Conservation (phyloP, 164 flowering plant species). For the Kalanchoe fedtschenkoi region DNA sequence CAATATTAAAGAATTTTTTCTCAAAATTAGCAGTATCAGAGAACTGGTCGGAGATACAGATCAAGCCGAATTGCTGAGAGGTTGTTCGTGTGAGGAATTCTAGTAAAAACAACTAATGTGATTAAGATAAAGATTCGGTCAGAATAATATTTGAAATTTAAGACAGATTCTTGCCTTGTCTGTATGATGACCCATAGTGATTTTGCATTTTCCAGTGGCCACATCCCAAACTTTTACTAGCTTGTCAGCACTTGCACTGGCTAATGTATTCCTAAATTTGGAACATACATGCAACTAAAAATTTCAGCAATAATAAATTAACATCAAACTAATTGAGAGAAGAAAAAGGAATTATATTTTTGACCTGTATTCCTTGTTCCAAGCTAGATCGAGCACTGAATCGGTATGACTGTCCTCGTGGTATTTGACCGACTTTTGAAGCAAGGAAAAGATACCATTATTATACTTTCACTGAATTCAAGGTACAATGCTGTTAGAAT, state of each 20-base stretch:
- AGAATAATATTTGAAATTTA: too few species aligned
- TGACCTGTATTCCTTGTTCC: conserved; percentile 96
- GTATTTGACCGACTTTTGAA: conserved; percentile 52
- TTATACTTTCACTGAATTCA: not conserved
- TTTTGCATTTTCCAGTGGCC: conserved; percentile 51
- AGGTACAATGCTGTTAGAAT: not conserved
- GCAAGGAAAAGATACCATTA: conserved; percentile 9
- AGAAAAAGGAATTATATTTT: not conserved
- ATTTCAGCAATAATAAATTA: not conserved
- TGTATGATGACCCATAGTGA: conserved; percentile 75
- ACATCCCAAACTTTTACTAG: conserved; percentile 92
- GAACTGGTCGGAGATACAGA: too few species aligned
- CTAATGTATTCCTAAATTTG: conserved; percentile 67
- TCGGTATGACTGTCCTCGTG: conserved; percentile 77
- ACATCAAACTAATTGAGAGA: not conserved
- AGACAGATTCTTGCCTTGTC: conserved; percentile 63
- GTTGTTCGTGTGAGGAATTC: too few species aligned
- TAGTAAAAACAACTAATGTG: not conserved
- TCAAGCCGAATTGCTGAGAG: too few species aligned
- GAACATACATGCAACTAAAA: not conserved
- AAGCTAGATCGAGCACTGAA: conserved; percentile 85
- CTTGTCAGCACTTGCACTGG: conserved; percentile 92
- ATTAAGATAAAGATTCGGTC: too few species aligned
- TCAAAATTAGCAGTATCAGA: too few species aligned
- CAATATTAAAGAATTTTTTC: too few species aligned